These are phyloP conservation scores for Blastomyces gilchristii DNA, from an alignment of 2,329 filamentous ascomycete genomes.

Conservation along the genomic window DNA sequence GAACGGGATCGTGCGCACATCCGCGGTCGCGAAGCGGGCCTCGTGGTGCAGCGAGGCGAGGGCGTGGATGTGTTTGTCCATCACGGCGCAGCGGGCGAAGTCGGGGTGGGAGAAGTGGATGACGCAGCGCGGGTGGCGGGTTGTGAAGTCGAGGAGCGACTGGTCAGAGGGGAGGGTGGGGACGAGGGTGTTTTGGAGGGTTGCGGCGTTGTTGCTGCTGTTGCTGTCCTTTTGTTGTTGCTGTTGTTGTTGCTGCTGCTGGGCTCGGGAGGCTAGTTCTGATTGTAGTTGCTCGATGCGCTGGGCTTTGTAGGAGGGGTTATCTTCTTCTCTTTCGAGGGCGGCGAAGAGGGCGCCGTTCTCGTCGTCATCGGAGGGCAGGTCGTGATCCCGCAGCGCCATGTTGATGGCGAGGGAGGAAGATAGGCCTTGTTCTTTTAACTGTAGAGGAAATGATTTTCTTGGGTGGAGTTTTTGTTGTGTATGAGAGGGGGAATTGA, in stretches of 20 bases:
- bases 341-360: conserved; percentile 52
- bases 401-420: neutral
- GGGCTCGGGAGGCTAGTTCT: conserved; percentile 40
- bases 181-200: conserved; percentile 20
- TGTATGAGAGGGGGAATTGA: neutral
- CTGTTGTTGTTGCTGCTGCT: conserved; percentile 39
- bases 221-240: conserved; percentile 27
- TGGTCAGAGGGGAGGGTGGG: conserved; percentile 43
- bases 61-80: conserved; percentile 49
- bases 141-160: conserved; percentile 50
- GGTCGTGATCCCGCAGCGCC: neutral
- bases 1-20: conserved; percentile 39
- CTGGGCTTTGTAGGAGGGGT: conserved; percentile 46
- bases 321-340: conserved; percentile 42
- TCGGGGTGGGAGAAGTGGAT: conserved; percentile 57
- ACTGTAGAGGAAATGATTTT: neutral
- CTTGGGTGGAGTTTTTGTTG: neutral
- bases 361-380: conserved; percentile 30
- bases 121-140: conserved; percentile 46
- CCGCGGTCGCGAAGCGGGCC: conserved; percentile 36
- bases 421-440: neutral
- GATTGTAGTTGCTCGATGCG: conserved; percentile 51
- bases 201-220: conserved; percentile 1
- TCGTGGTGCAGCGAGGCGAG: conserved; percentile 33
- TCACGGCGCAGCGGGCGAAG: conserved; percentile 51